A percentile compares a stretch with the other conserved stretches of the same genome.
Evolutionary conservation across 2,329 filamentous ascomycete species (phyloP).

Genomic region (Fusarium abutilonis): DNA sequence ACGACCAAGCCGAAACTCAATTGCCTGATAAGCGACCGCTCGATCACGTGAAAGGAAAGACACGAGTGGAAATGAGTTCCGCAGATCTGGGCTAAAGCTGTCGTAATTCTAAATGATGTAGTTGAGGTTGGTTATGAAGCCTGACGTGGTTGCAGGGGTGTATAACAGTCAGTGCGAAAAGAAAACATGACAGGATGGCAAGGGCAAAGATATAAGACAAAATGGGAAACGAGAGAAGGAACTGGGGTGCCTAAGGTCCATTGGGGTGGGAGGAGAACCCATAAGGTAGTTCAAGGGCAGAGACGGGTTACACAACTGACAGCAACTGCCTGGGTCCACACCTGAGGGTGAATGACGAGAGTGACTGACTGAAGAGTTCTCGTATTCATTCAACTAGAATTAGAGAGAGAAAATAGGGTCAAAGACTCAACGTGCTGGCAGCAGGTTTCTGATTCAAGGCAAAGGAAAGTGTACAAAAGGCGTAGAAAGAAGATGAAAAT

Average conservation of each 20-base stretch:
- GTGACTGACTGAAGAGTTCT: not conserved
- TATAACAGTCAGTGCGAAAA: slow-evolving; percentile 16
- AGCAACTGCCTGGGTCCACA: slow-evolving; percentile 18
- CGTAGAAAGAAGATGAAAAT: slow-evolving; percentile 20
- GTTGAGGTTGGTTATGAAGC: slow-evolving; percentile 9
- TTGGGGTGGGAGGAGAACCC: slow-evolving; percentile 9
- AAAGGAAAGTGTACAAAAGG: not conserved
- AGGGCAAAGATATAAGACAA: slow-evolving; percentile 19
- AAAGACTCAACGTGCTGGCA: not conserved
- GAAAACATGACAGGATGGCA: slow-evolving; percentile 9
- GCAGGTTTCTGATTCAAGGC: not conserved
- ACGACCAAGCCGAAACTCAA: not conserved
- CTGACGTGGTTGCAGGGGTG: slow-evolving; percentile 17
- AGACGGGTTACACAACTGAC: slow-evolving; percentile 26
- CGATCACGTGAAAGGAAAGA: not conserved
- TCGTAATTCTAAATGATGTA: slow-evolving; percentile 1
- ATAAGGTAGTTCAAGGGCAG: slow-evolving; percentile 20
- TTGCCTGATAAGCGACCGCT: not conserved
- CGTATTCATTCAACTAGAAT: not conserved
- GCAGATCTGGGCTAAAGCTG: not conserved
- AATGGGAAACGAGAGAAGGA: slow-evolving; percentile 12
- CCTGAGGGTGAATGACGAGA: slow-evolving; percentile 13
- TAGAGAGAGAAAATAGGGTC: not conserved
- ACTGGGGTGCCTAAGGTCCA: slow-evolving; percentile 31
- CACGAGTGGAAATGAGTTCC: not conserved